Percentiles rank a stretch among this genome's conserved stretches.
Evolutionary conservation across 768 basidiomycete genomes (phyloP).

Genomic region (Mycena epipterygia): DNA sequence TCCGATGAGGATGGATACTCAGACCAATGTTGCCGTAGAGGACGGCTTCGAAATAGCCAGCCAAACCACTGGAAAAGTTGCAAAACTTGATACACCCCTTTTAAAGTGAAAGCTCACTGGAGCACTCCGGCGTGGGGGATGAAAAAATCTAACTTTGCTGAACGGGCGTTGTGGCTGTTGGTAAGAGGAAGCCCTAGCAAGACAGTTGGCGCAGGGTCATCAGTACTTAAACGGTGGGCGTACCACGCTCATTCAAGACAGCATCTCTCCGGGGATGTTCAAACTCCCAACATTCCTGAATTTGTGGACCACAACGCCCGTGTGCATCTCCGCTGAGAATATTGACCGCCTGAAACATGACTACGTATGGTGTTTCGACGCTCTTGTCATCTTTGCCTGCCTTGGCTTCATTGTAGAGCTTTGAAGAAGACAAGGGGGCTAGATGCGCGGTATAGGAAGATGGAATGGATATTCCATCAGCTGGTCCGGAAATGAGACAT

Average conservation of each 20-base stretch:
- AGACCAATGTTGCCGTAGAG: constrained; percentile 92
- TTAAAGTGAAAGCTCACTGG: constrained; percentile 64
- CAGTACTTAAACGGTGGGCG: constrained; percentile 31
- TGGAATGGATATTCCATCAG: constrained; percentile 95
- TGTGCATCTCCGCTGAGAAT: constrained; percentile 83
- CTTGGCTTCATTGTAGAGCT: constrained; percentile 88
- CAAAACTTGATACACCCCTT: constrained; percentile 1
- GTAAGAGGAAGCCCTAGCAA: constrained; percentile 86
- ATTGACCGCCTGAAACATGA: constrained; percentile 97
- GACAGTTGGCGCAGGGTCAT: not conserved
- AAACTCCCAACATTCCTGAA: constrained; percentile 99
- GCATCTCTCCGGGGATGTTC: constrained; percentile 91
- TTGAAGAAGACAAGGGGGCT: constrained; percentile 94
- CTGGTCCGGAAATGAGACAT: constrained; percentile 54
- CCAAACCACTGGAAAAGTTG: constrained; percentile 73
- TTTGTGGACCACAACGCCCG: constrained; percentile 81
- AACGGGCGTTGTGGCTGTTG: constrained; percentile 96
- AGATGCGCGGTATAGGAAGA: constrained; percentile 96
- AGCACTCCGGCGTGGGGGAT: constrained; percentile 95
- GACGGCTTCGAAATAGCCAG: constrained; percentile 97
- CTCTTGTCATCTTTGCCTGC: constrained; percentile 75
- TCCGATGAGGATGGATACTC: constrained; percentile 93
- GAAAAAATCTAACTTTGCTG: constrained; percentile 87
- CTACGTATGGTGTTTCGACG: constrained; percentile 96
- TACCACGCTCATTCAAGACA: constrained; percentile 80